These are phyloP conservation scores for Groenewaldozyma sp. DNA, from an alignment of 1,139 yeast genomes.

Conservation along the genomic window DNA sequence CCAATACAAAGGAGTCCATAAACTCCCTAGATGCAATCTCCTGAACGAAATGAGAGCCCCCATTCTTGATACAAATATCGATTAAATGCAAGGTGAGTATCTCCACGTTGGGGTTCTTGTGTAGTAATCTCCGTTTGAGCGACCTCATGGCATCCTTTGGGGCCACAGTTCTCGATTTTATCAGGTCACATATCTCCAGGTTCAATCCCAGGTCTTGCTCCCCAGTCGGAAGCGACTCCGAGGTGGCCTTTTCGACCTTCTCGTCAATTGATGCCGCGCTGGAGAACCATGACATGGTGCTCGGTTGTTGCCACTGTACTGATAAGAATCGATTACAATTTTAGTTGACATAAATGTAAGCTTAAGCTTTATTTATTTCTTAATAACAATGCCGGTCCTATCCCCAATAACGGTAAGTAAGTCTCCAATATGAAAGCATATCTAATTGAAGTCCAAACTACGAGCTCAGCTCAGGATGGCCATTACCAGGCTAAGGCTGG, in stretches of 20 bases:
- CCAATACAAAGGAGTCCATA: slow-evolving; percentile 47
- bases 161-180: slow-evolving; percentile 73
- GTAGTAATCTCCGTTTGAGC: slow-evolving; percentile 62
- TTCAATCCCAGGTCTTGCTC: slow-evolving; percentile 75
- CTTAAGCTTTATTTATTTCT: too few relatives aligned
- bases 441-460: slow-evolving; percentile 34
- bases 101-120: slow-evolving; percentile 66
- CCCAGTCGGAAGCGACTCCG: slow-evolving; percentile 85
- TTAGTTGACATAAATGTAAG: too few relatives aligned
- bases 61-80: slow-evolving; percentile 86
- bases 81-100: slow-evolving; percentile 63
- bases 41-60: slow-evolving; percentile 75
- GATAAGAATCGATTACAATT: too few relatives aligned
- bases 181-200: slow-evolving; percentile 79
- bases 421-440: too few relatives aligned
- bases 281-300: slow-evolving; percentile 50
- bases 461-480: slow-evolving; percentile 75
- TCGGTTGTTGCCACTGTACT: slow-evolving; percentile 1
- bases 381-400: slow-evolving; percentile 10
- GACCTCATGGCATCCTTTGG: slow-evolving; percentile 81
- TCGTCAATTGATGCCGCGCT: slow-evolving; percentile 47
- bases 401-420: slow-evolving; percentile 14
- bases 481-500: slow-evolving; percentile 64
- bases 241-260: slow-evolving; percentile 69
- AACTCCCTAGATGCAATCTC: slow-evolving; percentile 83